Percentiles rank a stretch among this genome's conserved stretches.
phyloP scores from a whole-genome alignment of 371 early-diverging fungal genomes.

The Zopfochytrium polystomum region DNA sequence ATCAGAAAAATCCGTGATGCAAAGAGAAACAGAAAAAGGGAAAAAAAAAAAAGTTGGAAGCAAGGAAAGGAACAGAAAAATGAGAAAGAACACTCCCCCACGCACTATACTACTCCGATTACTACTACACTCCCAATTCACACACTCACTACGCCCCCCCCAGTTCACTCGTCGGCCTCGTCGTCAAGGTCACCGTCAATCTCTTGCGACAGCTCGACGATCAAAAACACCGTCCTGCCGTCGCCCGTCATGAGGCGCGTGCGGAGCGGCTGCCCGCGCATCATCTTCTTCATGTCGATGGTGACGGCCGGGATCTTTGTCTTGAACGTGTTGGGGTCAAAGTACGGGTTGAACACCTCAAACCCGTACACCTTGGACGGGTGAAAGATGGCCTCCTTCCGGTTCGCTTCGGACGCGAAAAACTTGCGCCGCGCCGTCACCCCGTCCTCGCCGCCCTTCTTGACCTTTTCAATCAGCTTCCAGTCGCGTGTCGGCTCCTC shows the following conservation, averaged over 20 bases:
- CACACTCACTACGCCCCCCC: no score
- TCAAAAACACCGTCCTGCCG: slow-evolving; percentile 19
- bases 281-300: slow-evolving; percentile 25
- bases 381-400: slow-evolving; percentile 17
- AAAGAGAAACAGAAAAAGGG: no score
- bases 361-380: slow-evolving; percentile 22
- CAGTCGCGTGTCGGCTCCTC: slow-evolving; percentile 8
- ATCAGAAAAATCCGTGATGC: no score
- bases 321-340: slow-evolving; percentile 30
- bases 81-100: no score
- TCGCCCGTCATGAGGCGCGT: slow-evolving; percentile 22
- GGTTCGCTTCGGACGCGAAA: slow-evolving; percentile 18
- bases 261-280: slow-evolving; percentile 27
- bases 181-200: neutral
- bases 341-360: slow-evolving; percentile 32
- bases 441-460: slow-evolving; percentile 20
- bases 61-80: no score
- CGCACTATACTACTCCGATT: no score
- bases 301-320: slow-evolving; percentile 25
- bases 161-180: no score
- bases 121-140: no score
- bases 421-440: slow-evolving; percentile 24
- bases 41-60: no score
- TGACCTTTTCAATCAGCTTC: slow-evolving; percentile 19
- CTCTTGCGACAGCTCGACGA: slow-evolving; percentile 16